Evolutionary conservation across 805 yeast species (phyloP), one percentile per base, ranked within the genome.

Genomic region (Starmerella riodocensis): DNA sequence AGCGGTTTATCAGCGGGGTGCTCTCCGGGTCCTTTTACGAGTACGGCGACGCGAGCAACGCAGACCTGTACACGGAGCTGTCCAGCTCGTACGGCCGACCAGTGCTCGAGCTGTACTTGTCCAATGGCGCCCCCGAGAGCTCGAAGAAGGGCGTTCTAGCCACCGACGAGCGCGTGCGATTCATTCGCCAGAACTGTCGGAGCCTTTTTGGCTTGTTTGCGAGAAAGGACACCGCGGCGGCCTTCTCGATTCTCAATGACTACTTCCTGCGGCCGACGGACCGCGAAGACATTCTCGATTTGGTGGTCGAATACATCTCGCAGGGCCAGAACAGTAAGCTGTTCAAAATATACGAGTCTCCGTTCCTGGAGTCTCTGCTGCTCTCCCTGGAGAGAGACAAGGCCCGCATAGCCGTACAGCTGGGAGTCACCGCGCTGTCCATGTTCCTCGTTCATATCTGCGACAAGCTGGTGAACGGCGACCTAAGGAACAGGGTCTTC

Each of bases 121-220:
- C 54, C 11, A 34, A 48, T 4, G 12, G 30, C 25, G 31, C 39
- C 19, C 45, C 42, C 2, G 30, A 12, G 19, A 27, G 19, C 18
- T 13, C 40, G 6, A 13, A 8, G 12, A 13, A 8, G 12, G 39
- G 37, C 6, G 26, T 21, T n/a, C 25, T 27, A 13, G n/a, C n/a
- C n/a, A 38, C 29, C 29, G 66, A 61, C 35, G 83, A 76, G 51
- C 55, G 77, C 13, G 48, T 59, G 13, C 55, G 80, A 24, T 72
- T 69, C 43, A 60, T 70, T 7, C 59, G 62, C 30, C 55, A 55
- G 39, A 74, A 73, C 49, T 63, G 71, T 36, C 54, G 61, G 11
- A 42, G 42, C 1, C 37, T 73, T 16, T 52, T 75, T 11, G 48
- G 54, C 1, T 61, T 59, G n/a, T 70, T 61, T 56, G 75, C 70